A percentile compares a stretch with the other conserved stretches of the same genome.
phyloP scores from a whole-genome alignment of 768 basidiomycete genomes.

The Boletus huronensis region DNA sequence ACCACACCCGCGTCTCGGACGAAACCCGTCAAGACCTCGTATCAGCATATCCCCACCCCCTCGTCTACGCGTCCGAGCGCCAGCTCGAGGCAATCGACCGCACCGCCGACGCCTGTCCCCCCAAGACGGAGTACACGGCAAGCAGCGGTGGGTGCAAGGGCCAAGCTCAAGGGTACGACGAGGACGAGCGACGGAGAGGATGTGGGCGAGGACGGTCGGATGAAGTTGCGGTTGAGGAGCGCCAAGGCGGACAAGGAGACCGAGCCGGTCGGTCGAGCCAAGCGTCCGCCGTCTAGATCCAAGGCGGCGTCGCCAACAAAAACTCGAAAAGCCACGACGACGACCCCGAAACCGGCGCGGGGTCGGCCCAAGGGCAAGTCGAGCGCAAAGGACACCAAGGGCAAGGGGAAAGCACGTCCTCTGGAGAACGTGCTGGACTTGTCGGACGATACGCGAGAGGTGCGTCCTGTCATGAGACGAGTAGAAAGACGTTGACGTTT shows the following conservation, averaged over 20 bases:
- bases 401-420: conserved; percentile 25
- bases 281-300: conserved; percentile 12
- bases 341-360: conserved; percentile 11
- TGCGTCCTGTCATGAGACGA: conserved; percentile 1
- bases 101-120: conserved; percentile 16
- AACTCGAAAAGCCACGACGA: conserved; percentile 1
- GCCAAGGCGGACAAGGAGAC: conserved; percentile 4
- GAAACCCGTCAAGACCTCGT: conserved; percentile 18
- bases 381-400: conserved; percentile 17
- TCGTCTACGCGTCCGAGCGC: conserved; percentile 16
- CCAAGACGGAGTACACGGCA: conserved; percentile 27
- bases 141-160: conserved; percentile 20
- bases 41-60: conserved; percentile 26
- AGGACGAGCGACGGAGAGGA: conserved; percentile 9
- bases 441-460: conserved; percentile 32
- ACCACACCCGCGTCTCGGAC: background rate
- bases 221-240: conserved; percentile 20
- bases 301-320: conserved; percentile 8
- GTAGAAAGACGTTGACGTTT: background rate
- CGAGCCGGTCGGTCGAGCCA: conserved; percentile 1
- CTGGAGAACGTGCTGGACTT: conserved; percentile 26
- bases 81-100: conserved; percentile 9
- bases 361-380: conserved; percentile 21
- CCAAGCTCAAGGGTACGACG: conserved; percentile 1
- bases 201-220: background rate